Base-by-base conservation (phyloP, 495 filamentous ascomycete species). In the Venustampulla echinocandica region DNA sequence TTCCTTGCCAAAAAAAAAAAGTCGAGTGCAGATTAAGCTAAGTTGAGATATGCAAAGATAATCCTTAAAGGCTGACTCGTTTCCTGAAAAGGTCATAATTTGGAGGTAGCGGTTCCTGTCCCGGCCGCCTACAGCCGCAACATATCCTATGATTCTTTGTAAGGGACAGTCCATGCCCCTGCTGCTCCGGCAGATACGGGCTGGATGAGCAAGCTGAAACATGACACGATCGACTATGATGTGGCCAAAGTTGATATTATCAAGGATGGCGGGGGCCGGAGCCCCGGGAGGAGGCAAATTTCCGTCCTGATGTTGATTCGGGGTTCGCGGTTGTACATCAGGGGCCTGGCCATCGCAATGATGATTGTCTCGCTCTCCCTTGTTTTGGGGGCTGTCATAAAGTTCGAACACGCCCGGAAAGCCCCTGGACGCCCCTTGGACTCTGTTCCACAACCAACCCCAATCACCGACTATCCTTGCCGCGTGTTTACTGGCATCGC, bases 401-500 rank as follows among this genome's bases (percentile, higher is more conserved):
- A 42, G 28, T 54, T 54, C 24, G 39, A 14, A 2, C 45, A 54
- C 10, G 45, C 45, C n/a, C 22, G 45, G 20, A 44, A 44, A 2
- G 24, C 40, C n/a, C 30, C 44, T 17, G 44, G 44, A 2, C 17
- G 43, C 17, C 32, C 38, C 1, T 34, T 53, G 7, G 32, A 48
- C 19, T 42, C 7, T 11, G 13, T 44, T n/a, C 44, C 44, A 15
- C 28, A 53, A 19, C 49, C 28, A 11, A 22, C 44, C 2, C n/a
- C 51, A 4, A 49, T 54, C 33, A 50, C 51, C n/a, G 46, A 45
- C 17, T 38, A 44, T 20, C 46, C 51, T 13, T 49, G 51, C 25
- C 22, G 47, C 21, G 41, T 54, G 1, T 50, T 54, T 18, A 11
- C 42, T 7, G 51, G 51, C 1, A 46, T 54, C 11, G 51, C 51